phyloP scores from a whole-genome alignment of 2,329 filamentous ascomycete species.

The Macrophomina tecta region DNA sequence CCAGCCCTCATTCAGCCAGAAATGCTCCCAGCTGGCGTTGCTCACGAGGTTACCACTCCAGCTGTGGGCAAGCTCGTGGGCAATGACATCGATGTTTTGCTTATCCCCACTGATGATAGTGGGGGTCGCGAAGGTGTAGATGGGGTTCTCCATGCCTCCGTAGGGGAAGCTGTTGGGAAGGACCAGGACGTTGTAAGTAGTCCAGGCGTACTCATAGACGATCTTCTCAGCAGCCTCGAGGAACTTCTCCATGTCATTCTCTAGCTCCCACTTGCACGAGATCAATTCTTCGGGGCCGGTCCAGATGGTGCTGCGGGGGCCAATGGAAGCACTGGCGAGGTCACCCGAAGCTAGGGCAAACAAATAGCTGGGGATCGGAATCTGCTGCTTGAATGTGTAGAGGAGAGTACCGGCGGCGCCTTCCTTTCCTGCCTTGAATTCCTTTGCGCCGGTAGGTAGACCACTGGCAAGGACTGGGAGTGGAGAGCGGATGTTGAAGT shows the following conservation, averaged over 20 bases:
- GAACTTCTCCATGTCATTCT: conserved; percentile 89
- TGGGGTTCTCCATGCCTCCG: conserved; percentile 82
- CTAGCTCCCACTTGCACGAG: conserved; percentile 88
- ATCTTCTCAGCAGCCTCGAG: conserved; percentile 81
- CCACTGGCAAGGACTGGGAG: conserved; percentile 93
- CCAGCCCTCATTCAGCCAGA: conserved; percentile 79
- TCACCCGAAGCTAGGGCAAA: conserved; percentile 90
- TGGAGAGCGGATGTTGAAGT: conserved; percentile 84
- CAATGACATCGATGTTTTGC: conserved; percentile 95
- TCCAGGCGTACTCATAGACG: conserved; percentile 86
- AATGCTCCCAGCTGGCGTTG: conserved; percentile 82
- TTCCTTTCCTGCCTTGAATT: conserved; percentile 58
- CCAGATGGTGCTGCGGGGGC: conserved; percentile 81
- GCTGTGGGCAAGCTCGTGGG: conserved; percentile 76
- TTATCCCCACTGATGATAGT: conserved; percentile 84
- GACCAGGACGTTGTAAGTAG: conserved; percentile 91
- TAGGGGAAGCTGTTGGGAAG: conserved; percentile 75
- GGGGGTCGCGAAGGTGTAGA: conserved; percentile 94
- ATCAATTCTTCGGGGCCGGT: conserved; percentile 87
- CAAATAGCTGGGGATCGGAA: conserved; percentile 92
- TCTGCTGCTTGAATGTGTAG: conserved; percentile 86
- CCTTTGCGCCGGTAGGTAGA: conserved; percentile 62
- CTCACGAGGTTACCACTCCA: conserved; percentile 91
- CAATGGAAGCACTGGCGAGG: conserved; percentile 83
- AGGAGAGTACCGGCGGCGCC: conserved; percentile 63